Evolutionary conservation across 768 basidiomycete species (phyloP).

Genomic region (Suillus luteus): DNA sequence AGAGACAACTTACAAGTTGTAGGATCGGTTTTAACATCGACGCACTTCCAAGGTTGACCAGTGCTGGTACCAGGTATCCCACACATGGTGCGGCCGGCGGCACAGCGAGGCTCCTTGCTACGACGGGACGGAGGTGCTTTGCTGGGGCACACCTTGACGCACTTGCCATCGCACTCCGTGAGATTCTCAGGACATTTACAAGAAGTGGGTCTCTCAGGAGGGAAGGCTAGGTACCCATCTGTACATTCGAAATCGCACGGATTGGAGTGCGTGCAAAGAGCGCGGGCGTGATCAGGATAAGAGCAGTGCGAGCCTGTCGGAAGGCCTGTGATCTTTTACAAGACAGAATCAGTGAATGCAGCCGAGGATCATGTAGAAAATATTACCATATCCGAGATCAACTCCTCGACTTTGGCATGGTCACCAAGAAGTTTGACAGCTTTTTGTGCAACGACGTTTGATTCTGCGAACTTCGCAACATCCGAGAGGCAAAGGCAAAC

Average conservation of each 20-base stretch:
- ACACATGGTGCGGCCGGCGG: constrained; percentile 26
- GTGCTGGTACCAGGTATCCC: constrained; percentile 21
- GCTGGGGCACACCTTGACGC: constrained; percentile 25
- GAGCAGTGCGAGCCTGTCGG: constrained; percentile 26
- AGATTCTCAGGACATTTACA: constrained; percentile 32
- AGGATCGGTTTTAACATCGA: constrained; percentile 27
- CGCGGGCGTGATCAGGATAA: constrained; percentile 33
- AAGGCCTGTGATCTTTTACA: constrained; percentile 26
- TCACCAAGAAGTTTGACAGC: constrained; percentile 27
- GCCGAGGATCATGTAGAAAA: not conserved
- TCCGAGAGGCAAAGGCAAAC: constrained; percentile 33
- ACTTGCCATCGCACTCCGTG: constrained; percentile 35
- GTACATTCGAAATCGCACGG: constrained; percentile 34
- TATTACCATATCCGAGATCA: constrained; percentile 28
- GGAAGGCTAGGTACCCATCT: constrained; percentile 29
- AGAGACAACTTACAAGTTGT: constrained; percentile 32
- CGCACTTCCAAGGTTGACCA: constrained; percentile 33
- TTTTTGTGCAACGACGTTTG: constrained; percentile 24
- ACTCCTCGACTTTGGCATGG: constrained; percentile 21
- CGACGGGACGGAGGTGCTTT: constrained; percentile 22
- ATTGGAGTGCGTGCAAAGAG: constrained; percentile 19
- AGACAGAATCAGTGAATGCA: not conserved
- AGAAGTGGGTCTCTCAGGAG: constrained; percentile 18
- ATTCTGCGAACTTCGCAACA: constrained; percentile 26
- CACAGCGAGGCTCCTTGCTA: constrained; percentile 24